A percentile compares a stretch with the other conserved stretches of the same genome.
These are phyloP conservation scores for Phaffomyces opuntiae DNA, from an alignment of 805 yeast species.

Conservation along the genomic window DNA sequence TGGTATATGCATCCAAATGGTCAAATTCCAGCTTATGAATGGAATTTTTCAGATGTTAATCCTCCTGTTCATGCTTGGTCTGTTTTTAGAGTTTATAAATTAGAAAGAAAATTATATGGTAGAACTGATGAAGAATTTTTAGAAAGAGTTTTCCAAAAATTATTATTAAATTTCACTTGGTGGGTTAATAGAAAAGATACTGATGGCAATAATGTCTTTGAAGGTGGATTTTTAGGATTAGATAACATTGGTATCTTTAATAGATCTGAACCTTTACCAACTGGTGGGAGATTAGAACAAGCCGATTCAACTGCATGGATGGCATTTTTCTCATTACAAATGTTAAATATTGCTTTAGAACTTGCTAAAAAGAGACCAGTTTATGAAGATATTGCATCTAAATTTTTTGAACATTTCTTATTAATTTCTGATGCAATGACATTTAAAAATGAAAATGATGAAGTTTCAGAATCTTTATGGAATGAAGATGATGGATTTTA, in stretches of 20 bases:
- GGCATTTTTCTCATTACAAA: slow-evolving; percentile 86
- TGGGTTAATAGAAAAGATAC: slow-evolving; percentile 92
- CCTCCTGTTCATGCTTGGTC: slow-evolving; percentile 99
- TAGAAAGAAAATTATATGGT: slow-evolving; percentile 83
- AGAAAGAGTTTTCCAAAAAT: slow-evolving; percentile 89
- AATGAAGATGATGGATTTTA: slow-evolving; percentile 83
- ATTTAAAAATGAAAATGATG: slow-evolving; percentile 40
- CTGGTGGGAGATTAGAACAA: slow-evolving; percentile 85
- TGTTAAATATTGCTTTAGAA: slow-evolving; percentile 89
- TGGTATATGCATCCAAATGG: slow-evolving; percentile 99
- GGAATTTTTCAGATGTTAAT: slow-evolving; percentile 94
- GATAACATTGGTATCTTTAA: slow-evolving; percentile 92
- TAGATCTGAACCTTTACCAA: slow-evolving; percentile 88
- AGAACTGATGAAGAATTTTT: slow-evolving; percentile 72
- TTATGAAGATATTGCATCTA: slow-evolving; percentile 89
- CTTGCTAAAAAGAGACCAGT: slow-evolving; percentile 79
- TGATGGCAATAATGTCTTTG: slow-evolving; percentile 83
- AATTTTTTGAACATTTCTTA: slow-evolving; percentile 88
- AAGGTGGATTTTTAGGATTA: slow-evolving; percentile 89
- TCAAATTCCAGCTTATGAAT: slow-evolving; percentile 94
- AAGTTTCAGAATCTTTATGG: slow-evolving; percentile 68
- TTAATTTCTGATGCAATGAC: slow-evolving; percentile 94
- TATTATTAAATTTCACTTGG: slow-evolving; percentile 88
- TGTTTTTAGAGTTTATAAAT: slow-evolving; percentile 76
- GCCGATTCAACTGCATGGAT: slow-evolving; percentile 98